Percentiles rank a stretch among this genome's conserved stretches.
Evolutionary conservation across 2,329 filamentous ascomycete genomes (phyloP).

Genomic region (Camillea tinctor): DNA sequence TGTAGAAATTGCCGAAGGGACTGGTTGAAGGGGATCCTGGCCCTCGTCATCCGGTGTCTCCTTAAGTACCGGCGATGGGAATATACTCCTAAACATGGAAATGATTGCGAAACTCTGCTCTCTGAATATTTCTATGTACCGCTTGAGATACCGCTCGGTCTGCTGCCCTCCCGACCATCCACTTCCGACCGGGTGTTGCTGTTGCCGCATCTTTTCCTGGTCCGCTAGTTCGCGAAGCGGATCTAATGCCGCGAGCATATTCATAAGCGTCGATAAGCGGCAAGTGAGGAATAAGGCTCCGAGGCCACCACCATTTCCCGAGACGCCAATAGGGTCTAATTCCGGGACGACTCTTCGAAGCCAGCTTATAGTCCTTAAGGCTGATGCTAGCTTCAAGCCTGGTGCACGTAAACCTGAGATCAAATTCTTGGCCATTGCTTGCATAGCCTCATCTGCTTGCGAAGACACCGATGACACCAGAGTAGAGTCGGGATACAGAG

Average conservation of each 20-base stretch:
- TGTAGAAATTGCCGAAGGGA: slow-evolving; percentile 76
- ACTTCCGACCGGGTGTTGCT: slow-evolving; percentile 38
- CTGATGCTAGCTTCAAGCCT: slow-evolving; percentile 81
- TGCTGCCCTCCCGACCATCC: slow-evolving; percentile 76
- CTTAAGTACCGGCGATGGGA: slow-evolving; percentile 47
- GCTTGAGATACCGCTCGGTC: slow-evolving; percentile 89
- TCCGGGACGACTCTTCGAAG: slow-evolving; percentile 84
- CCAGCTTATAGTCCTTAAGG: slow-evolving; percentile 89
- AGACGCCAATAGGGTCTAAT: slow-evolving; percentile 47
- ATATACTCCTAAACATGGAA: slow-evolving; percentile 90
- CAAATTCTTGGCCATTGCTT: slow-evolving; percentile 81
- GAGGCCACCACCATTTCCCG: slow-evolving; percentile 62
- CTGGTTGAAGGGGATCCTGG: slow-evolving; percentile 49
- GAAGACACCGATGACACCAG: slow-evolving; percentile 70
- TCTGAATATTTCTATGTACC: slow-evolving; percentile 95
- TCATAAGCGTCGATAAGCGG: slow-evolving; percentile 74
- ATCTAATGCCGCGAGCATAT: slow-evolving; percentile 78
- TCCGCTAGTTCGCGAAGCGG: slow-evolving; percentile 87
- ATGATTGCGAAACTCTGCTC: slow-evolving; percentile 97
- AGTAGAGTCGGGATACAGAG: slow-evolving; percentile 75
- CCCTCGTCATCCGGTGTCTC: slow-evolving; percentile 16
- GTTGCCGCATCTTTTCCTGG: slow-evolving; percentile 64
- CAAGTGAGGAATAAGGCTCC: slow-evolving; percentile 87
- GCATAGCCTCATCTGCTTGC: slow-evolving; percentile 85
- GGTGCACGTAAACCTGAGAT: slow-evolving; percentile 74